These are phyloP conservation scores for Fusarium nanum DNA, from an alignment of 2,329 filamentous ascomycete species.

Conservation along the genomic window DNA sequence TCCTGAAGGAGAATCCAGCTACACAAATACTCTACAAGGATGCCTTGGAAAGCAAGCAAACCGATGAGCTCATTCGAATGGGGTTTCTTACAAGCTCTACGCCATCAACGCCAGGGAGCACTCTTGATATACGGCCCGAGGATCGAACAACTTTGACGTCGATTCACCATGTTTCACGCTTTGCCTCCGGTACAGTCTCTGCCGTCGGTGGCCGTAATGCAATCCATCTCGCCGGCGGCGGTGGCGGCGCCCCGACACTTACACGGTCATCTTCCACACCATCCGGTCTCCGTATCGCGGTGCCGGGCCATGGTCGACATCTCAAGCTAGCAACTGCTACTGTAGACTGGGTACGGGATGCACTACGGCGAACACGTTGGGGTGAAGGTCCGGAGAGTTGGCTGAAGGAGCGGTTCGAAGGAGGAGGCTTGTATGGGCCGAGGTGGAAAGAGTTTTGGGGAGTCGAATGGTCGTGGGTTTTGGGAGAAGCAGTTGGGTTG, in stretches of 20 bases:
- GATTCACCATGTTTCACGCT: slow-evolving; percentile 70
- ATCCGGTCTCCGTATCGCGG: slow-evolving; percentile 64
- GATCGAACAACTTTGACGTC: slow-evolving; percentile 68
- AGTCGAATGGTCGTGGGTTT: slow-evolving; percentile 75
- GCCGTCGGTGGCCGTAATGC: slow-evolving; percentile 77
- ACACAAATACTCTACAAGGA: slow-evolving; percentile 48
- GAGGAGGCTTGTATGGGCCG: slow-evolving; percentile 59
- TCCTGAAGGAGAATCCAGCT: slow-evolving; percentile 64
- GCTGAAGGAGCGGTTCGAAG: slow-evolving; percentile 77
- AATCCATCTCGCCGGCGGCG: slow-evolving; percentile 72
- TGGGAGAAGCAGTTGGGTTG: slow-evolving; percentile 76
- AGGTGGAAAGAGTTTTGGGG: slow-evolving; percentile 77
- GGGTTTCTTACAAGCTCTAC: slow-evolving; percentile 72
- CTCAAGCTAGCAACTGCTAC: slow-evolving; percentile 73
- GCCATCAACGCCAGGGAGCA: slow-evolving; percentile 49
- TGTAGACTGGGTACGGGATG: slow-evolving; percentile 68
- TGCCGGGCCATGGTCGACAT: slow-evolving; percentile 75
- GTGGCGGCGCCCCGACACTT: slow-evolving; percentile 53
- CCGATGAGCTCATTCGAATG: slow-evolving; percentile 69
- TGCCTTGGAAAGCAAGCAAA: slow-evolving; percentile 58
- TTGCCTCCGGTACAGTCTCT: slow-evolving; percentile 74
- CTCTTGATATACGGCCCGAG: slow-evolving; percentile 61
- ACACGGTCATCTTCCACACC: slow-evolving; percentile 40
- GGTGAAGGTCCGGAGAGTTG: slow-evolving; percentile 71
- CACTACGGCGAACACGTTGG: slow-evolving; percentile 69